Conservation (phyloP, 306 rosid species). For the Fagus crenata region DNA sequence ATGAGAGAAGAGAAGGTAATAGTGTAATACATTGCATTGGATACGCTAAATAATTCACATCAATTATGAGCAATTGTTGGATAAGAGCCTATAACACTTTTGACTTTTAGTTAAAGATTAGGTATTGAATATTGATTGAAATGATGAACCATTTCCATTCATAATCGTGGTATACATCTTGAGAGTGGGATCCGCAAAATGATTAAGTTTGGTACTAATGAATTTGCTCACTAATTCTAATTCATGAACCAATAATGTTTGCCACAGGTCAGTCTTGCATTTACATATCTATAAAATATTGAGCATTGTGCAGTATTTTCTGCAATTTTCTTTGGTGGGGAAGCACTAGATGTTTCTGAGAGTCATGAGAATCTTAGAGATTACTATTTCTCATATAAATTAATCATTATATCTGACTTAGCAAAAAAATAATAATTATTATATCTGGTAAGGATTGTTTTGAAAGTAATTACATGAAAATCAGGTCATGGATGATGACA, state of each 20-base stretch:
- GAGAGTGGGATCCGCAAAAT: background rate
- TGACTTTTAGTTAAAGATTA: too few species aligned
- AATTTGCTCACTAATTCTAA: background rate
- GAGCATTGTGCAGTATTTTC: background rate
- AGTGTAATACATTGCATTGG: too few species aligned
- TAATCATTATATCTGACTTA: background rate
- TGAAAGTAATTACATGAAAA: background rate
- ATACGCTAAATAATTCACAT: too few species aligned
- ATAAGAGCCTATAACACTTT: too few species aligned
- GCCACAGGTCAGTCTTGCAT: background rate
- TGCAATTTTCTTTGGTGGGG: constrained; percentile 1
- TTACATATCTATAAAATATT: background rate
- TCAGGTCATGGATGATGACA: background rate
- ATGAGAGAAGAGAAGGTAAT: too few species aligned
- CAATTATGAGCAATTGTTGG: too few species aligned
- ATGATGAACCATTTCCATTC: too few species aligned
- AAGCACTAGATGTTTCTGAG: background rate
- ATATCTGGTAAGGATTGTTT: background rate
- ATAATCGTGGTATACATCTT: too few species aligned
- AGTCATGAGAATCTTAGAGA: background rate
- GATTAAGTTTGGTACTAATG: background rate
- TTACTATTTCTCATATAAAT: background rate
- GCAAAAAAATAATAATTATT: background rate
- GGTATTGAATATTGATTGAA: too few species aligned
- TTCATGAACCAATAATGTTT: background rate